Evolutionary conservation across 345 rosid species (phyloP).

Genomic region (Eucalyptus albens): DNA sequence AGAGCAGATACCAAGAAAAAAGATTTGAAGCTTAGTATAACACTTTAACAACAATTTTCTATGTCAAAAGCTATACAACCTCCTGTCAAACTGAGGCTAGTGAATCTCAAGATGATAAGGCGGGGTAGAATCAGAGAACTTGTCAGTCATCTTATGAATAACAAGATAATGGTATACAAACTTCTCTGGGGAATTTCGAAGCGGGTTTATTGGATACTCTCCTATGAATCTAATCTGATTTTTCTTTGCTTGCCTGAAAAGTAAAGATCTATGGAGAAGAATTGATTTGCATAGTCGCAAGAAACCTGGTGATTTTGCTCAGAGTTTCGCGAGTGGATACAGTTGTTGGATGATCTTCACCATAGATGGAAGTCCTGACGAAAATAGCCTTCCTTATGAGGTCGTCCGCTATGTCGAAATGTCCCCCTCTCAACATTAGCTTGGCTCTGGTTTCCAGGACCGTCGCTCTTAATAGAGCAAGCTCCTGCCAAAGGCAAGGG

Average conservation of each 20-base stretch:
- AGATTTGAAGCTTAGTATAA: not conserved
- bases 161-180: constrained; percentile 1
- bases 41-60: not conserved
- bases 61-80: not conserved
- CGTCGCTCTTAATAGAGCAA: constrained; percentile 73
- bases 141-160: not conserved
- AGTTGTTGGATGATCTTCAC: constrained; percentile 82
- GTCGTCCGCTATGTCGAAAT: constrained; percentile 79
- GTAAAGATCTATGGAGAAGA: constrained; percentile 39
- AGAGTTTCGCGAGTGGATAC: constrained; percentile 70
- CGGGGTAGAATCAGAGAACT: not conserved
- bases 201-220: constrained; percentile 18
- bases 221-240: constrained; percentile 24
- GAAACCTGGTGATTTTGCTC: constrained; percentile 72
- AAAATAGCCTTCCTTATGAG: constrained; percentile 77
- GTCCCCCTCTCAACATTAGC: constrained; percentile 80
- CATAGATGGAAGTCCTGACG: constrained; percentile 77
- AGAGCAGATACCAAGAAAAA: not conserved
- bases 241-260: constrained; percentile 15
- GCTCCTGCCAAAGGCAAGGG: constrained; percentile 90
- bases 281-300: constrained; percentile 62
- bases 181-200: constrained; percentile 15
- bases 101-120: not conserved
- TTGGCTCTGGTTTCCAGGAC: constrained; percentile 92
- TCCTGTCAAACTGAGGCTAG: not conserved